phyloP scores from a whole-genome alignment of 805 yeast genomes.

The Diddensiella caesifluorescens region DNA sequence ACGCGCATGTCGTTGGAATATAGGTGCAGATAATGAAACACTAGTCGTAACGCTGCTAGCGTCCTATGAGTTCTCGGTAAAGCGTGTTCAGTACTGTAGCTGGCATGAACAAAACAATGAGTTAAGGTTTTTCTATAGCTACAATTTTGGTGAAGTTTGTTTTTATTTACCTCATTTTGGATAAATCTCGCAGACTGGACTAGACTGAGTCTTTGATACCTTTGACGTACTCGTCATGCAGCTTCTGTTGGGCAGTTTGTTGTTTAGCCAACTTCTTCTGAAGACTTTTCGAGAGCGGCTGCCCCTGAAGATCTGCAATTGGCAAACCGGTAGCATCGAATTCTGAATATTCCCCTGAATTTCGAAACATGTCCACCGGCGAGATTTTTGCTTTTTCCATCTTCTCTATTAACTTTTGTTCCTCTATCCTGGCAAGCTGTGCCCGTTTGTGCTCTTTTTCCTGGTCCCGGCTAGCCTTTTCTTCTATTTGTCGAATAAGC shows the following conservation, averaged over 20 bases:
- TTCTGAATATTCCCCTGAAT: constrained; percentile 51
- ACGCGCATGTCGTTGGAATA: too few relatives aligned
- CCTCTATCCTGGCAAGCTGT: constrained; percentile 28
- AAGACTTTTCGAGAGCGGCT: constrained; percentile 71
- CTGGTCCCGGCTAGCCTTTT: constrained; percentile 48
- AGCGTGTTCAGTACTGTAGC: too few relatives aligned
- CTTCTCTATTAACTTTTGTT: constrained; percentile 47
- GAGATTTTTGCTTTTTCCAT: constrained; percentile 67
- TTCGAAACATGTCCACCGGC: constrained; percentile 69
- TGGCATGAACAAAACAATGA: too few relatives aligned
- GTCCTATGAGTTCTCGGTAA: too few relatives aligned
- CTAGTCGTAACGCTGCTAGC: too few relatives aligned
- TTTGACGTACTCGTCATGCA: constrained; percentile 59
- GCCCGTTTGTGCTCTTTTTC: constrained; percentile 56
- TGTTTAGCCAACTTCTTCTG: constrained; percentile 76
- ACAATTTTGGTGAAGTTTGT: too few relatives aligned
- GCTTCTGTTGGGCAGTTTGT: constrained; percentile 74
- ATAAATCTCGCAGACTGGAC: too few relatives aligned
- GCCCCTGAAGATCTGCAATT: constrained; percentile 66
- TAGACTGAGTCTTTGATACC: constrained; percentile 2
- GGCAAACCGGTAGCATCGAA: constrained; percentile 91
- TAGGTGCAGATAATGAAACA: too few relatives aligned
- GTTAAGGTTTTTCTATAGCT: too few relatives aligned
- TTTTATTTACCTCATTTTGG: too few relatives aligned
- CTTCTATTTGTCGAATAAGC: constrained; percentile 50